phyloP scores from a whole-genome alignment of 2,329 filamentous ascomycete genomes.

The Fusarium irregulare region DNA sequence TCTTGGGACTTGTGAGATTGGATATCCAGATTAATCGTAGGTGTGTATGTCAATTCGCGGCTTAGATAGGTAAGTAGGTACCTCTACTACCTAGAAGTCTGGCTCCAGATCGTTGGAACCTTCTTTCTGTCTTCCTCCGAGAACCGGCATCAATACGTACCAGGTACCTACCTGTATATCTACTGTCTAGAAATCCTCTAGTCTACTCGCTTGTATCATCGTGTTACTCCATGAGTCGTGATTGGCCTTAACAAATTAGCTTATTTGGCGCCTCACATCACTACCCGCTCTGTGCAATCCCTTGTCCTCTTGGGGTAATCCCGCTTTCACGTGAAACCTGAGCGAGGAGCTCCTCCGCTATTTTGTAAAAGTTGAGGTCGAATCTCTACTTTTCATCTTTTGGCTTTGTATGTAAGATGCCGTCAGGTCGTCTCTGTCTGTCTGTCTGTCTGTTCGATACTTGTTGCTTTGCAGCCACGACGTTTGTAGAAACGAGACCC shows the following conservation, averaged over 20 bases:
- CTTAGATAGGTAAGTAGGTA: too few species aligned
- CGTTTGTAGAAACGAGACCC: too few species aligned
- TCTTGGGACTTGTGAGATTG: not conserved
- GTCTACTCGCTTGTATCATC: constrained; percentile 11
- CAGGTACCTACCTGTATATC: too few species aligned
- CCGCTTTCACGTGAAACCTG: constrained; percentile 33
- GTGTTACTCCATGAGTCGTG: constrained; percentile 3
- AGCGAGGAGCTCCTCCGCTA: constrained; percentile 20
- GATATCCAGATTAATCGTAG: not conserved
- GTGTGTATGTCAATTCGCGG: not conserved
- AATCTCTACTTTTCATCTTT: constrained; percentile 36
- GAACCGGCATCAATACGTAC: constrained; percentile 38
- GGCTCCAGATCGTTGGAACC: not conserved
- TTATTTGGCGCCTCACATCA: constrained; percentile 27
- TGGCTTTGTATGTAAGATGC: not conserved
- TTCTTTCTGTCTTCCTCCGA: constrained; percentile 21
- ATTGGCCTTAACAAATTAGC: constrained; percentile 32
- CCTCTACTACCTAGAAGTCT: too few species aligned
- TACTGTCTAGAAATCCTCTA: not conserved
- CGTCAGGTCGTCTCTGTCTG: not conserved
- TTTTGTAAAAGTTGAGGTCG: constrained; percentile 2
- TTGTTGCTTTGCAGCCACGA: not conserved
- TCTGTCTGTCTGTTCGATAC: not conserved
- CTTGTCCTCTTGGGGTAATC: constrained; percentile 11
- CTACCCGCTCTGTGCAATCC: constrained; percentile 7